These are phyloP conservation scores for Sclerotiophoma versabilis DNA, from an alignment of 2,329 filamentous ascomycete genomes.

Conservation along the genomic window DNA sequence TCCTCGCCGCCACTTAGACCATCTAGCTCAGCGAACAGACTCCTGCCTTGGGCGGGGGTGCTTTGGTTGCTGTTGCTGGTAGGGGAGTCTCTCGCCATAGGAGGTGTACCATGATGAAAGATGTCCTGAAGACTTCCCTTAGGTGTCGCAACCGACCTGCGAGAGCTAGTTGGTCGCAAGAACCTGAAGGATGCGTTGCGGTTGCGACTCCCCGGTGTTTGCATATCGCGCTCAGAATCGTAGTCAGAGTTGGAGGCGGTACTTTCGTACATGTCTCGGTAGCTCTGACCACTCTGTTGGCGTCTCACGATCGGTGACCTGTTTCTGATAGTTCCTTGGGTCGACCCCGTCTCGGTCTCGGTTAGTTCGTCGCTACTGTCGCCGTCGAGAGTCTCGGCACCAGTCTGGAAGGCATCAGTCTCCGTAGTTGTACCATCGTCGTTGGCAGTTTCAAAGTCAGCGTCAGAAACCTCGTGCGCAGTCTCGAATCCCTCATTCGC, in stretches of 20 bases:
- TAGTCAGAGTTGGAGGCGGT: constrained; percentile 86
- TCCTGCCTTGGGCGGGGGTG: constrained; percentile 69
- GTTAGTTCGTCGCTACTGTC: constrained; percentile 82
- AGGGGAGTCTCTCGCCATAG: constrained; percentile 62
- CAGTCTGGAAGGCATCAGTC: constrained; percentile 94
- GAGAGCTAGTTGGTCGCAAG: constrained; percentile 67
- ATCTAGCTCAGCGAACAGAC: constrained; percentile 87
- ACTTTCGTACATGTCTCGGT: constrained; percentile 77
- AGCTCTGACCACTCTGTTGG: constrained; percentile 55
- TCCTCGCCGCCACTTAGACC: constrained; percentile 78
- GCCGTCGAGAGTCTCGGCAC: constrained; percentile 73
- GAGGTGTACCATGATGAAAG: constrained; percentile 66
- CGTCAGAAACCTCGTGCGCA: constrained; percentile 73
- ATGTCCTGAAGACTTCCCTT: constrained; percentile 63
- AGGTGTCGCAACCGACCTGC: constrained; percentile 57
- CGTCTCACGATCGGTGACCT: constrained; percentile 55
- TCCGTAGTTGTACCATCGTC: constrained; percentile 76
- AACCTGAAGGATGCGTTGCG: constrained; percentile 75
- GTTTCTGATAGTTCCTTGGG: constrained; percentile 40
- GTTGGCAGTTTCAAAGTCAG: constrained; percentile 75
- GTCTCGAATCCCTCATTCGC: constrained; percentile 78
- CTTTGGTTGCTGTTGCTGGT: constrained; percentile 54
- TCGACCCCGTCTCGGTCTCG: constrained; percentile 74
- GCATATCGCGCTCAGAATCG: constrained; percentile 69
- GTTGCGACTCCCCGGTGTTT: constrained; percentile 66